Conservation (phyloP, 2,329 filamentous ascomycete genomes). For the Neodidymelliopsis sp. region DNA sequence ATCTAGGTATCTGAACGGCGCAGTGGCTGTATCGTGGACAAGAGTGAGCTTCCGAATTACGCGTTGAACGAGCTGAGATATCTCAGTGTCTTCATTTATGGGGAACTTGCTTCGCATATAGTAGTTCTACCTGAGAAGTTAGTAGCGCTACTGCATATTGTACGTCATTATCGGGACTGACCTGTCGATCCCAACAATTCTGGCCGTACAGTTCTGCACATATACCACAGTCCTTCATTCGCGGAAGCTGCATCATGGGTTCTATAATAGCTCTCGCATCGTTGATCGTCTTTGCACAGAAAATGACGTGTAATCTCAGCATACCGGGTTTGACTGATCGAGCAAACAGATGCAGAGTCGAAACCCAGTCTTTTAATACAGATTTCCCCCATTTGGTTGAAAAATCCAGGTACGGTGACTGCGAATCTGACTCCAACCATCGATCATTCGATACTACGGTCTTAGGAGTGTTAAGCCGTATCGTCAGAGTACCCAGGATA, state of each 20-base stretch:
- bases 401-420: not conserved
- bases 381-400: slow-evolving; percentile 6
- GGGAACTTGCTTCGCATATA: not conserved
- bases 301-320: slow-evolving; percentile 6
- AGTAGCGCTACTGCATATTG: not conserved
- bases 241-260: slow-evolving; percentile 9
- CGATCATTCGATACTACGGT: not conserved
- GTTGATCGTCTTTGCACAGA: slow-evolving; percentile 1
- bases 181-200: not conserved
- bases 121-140: not conserved
- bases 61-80: not conserved
- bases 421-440: not conserved
- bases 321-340: not conserved
- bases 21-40: not conserved
- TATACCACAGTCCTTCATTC: slow-evolving; percentile 14
- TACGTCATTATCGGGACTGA: not conserved
- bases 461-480: slow-evolving; percentile 9
- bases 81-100: not conserved
- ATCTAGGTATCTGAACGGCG: slow-evolving; percentile 13
- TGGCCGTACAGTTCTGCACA: slow-evolving; percentile 5
- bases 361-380: slow-evolving; percentile 2
- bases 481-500: slow-evolving; percentile 3
- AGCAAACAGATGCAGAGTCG: not conserved
- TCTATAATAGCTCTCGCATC: slow-evolving; percentile 4
- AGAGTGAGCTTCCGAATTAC: not conserved